These are phyloP conservation scores for Mitragyna speciosa DNA, from an alignment of 257 asterid genomes.

Conservation along the genomic window DNA sequence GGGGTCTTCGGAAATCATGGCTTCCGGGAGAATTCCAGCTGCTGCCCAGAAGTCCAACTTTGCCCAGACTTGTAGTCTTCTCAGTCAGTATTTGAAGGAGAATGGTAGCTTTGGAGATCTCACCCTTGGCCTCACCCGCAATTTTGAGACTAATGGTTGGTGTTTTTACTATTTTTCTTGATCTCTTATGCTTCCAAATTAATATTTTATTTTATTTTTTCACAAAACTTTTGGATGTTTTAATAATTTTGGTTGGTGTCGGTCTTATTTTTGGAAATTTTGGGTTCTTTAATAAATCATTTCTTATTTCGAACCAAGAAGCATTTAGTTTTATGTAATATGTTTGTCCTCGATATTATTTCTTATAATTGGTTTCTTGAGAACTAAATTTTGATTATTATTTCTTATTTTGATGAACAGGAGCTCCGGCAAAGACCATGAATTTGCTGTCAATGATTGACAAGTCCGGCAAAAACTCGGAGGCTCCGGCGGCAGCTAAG, in stretches of 20 bases:
- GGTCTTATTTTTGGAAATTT: neutral
- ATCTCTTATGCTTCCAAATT: too few relatives aligned
- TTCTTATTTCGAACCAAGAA: neutral
- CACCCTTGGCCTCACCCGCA: slow-evolving; percentile 48
- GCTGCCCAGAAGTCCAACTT: slow-evolving; percentile 53
- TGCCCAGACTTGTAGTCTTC: slow-evolving; percentile 63
- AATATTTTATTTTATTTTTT: too few relatives aligned
- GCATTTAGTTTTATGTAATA: neutral
- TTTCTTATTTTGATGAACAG: slow-evolving; percentile 21
- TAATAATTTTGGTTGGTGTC: too few relatives aligned
- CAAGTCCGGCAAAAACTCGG: slow-evolving; percentile 25
- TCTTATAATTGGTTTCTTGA: neutral
- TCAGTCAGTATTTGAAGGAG: slow-evolving; percentile 77
- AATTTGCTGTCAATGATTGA: slow-evolving; percentile 43
- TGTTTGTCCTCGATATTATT: neutral
- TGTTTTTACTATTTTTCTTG: neutral
- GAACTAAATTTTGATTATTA: neutral
- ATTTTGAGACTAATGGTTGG: slow-evolving; percentile 39
- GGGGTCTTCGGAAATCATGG: slow-evolving; percentile 49
- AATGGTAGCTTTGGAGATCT: slow-evolving; percentile 72
- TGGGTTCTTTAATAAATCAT: neutral
- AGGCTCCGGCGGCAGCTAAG: slow-evolving; percentile 12
- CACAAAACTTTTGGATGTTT: too few relatives aligned
- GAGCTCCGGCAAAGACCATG: slow-evolving; percentile 46
- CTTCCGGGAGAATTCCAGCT: slow-evolving; percentile 49